Base-by-base conservation (phyloP, 1,284 basidiomycete species). In the Marasmius sp. region DNA sequence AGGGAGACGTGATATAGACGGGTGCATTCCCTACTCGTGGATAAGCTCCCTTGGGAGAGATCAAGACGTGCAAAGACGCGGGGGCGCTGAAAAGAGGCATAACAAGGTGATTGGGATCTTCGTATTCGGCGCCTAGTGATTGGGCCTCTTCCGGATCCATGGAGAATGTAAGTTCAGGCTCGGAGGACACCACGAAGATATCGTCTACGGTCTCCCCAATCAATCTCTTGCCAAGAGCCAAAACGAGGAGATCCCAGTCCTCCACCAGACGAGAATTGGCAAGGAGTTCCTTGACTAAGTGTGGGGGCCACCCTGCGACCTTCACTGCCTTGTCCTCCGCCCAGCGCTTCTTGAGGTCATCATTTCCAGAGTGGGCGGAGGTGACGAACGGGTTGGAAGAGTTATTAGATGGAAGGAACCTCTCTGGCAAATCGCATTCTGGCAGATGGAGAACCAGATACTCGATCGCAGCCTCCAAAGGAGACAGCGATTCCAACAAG, bases 231-330 rank as follows among this genome's bases (percentile, higher is more conserved):
- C 83, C 83, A 55, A 90, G 75, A 6, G 76, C 72, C 7, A 79
- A 78, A 39, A 87, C 66, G 16, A 91, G 80, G 6, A 75, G 68
- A 51, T 78, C 77, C 83, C 84, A 83, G 73, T 79, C 77, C 67
- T 83, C 78, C 54, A 72, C 71, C 59, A 79, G 68, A 51, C 66
- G 73, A 45, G 71, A 69, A 66, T 79, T 72, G 8, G 70, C 68
- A 56, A 85, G 78, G 59, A 79, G 83, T 34, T 81, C 78, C 67
- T 85, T 86, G 14, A 95, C 92, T 9, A 84, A 79, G 62, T 89
- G 85, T 1, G 84, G 76, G 7, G 95, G 95, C 78, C 90, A 95
- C 2, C 95, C 95, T 48, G 90, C 92, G 70, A 92, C 85, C 70
- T 94, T 94, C 60, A 90, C 82, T 2, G 93, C 86, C 69, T 89